phyloP scores from a whole-genome alignment of 1,284 basidiomycete species.

The Boletus mariae region DNA sequence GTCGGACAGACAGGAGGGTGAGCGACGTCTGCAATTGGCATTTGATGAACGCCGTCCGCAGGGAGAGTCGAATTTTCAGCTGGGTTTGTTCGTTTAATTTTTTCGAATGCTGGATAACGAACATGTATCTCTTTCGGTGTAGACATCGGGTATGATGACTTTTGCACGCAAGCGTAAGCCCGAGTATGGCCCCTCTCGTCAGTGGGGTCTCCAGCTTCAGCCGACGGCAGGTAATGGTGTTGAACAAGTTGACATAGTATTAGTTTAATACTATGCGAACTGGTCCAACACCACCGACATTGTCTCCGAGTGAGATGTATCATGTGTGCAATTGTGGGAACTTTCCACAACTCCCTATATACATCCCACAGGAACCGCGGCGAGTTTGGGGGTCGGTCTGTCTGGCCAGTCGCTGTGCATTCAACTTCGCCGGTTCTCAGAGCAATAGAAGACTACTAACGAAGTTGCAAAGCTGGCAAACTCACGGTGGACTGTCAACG shows the following conservation, averaged over 20 bases:
- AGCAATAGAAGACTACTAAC: too few relatives aligned
- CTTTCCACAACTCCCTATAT: conserved; percentile 17
- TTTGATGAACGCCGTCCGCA: conserved; percentile 76
- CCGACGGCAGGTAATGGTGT: conserved; percentile 39
- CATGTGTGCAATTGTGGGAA: too few relatives aligned
- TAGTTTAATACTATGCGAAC: too few relatives aligned
- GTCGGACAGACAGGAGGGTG: conserved; percentile 84
- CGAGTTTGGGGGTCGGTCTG: too few relatives aligned
- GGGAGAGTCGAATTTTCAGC: conserved; percentile 79
- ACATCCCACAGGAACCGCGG: too few relatives aligned
- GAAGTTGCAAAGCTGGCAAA: too few relatives aligned
- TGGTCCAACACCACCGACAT: too few relatives aligned
- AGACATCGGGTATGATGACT: conserved; percentile 70
- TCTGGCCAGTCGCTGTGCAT: too few relatives aligned
- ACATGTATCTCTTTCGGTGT: background rate
- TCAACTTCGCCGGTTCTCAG: too few relatives aligned
- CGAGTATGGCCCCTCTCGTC: conserved; percentile 60
- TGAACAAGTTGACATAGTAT: conserved; percentile 31
- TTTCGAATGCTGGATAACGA: background rate
- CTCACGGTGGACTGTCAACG: too few relatives aligned
- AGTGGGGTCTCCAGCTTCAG: conserved; percentile 68
- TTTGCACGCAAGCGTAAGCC: conserved; percentile 42
- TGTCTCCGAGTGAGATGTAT: too few relatives aligned
- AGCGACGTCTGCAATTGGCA: conserved; percentile 90
- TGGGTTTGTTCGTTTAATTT: conserved; percentile 48